These are phyloP conservation scores for Bacidia gigantensis DNA, from an alignment of 495 filamentous ascomycete species.

Conservation along the genomic window DNA sequence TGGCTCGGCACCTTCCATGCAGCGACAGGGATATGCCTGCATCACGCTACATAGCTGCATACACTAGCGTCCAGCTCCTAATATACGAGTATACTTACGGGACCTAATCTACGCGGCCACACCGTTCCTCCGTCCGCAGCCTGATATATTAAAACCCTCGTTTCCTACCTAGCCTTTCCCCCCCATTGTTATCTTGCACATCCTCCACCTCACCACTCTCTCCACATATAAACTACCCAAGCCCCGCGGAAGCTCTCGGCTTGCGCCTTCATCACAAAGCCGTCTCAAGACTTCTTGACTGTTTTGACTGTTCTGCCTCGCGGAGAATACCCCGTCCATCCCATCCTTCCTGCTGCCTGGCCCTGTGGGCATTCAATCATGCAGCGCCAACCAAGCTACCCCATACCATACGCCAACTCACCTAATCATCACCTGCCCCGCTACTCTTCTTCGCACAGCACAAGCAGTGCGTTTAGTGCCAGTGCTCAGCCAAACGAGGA, in stretches of 20 bases:
- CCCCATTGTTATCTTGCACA: neutral
- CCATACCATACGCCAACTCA: slow-evolving; percentile 16
- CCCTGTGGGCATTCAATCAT: slow-evolving; percentile 5
- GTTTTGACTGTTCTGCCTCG: neutral
- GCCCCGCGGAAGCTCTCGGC: slow-evolving; percentile 5
- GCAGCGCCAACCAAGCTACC: slow-evolving; percentile 15
- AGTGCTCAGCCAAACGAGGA: slow-evolving; percentile 95
- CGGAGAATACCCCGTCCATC: neutral
- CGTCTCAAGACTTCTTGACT: neutral
- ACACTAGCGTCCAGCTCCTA: slow-evolving; percentile 10
- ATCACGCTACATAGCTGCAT: neutral
- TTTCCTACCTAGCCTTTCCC: slow-evolving; percentile 1
- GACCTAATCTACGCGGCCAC: slow-evolving; percentile 8
- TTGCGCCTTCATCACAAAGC: neutral
- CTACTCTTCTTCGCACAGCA: slow-evolving; percentile 54
- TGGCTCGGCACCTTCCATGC: slow-evolving; percentile 15
- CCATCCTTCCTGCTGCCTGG: neutral
- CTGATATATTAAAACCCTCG: slow-evolving; percentile 13
- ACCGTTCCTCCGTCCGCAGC: slow-evolving; percentile 16
- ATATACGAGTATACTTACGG: slow-evolving; percentile 6
- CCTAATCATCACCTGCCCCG: slow-evolving; percentile 31
- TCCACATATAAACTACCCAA: neutral
- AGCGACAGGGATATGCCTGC: slow-evolving; percentile 12
- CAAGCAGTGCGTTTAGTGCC: slow-evolving; percentile 91
- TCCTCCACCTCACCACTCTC: neutral